Percentiles rank a stretch among this genome's conserved stretches.
phyloP scores from a whole-genome alignment of 495 filamentous ascomycete genomes.

The Penicillium cataractarum region DNA sequence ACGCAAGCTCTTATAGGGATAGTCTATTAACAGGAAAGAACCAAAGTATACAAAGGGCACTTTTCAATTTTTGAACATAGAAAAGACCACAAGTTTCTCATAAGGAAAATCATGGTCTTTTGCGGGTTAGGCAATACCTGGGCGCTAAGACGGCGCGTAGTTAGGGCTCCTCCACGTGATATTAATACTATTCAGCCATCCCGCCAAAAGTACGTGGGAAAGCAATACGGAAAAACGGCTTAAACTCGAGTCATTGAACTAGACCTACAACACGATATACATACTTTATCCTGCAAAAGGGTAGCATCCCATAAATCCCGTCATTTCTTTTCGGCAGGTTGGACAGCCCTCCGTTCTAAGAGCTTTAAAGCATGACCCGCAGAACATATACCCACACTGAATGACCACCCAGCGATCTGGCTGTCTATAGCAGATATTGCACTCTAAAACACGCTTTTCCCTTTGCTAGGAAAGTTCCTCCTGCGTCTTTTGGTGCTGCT shows the following conservation, averaged over 20 bases:
- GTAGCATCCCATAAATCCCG: background rate
- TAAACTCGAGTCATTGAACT: background rate
- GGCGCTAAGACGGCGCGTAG: background rate
- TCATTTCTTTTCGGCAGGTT: background rate
- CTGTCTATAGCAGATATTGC: background rate
- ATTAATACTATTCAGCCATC: background rate
- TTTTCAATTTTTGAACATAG: background rate
- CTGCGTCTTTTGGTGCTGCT: slow-evolving; percentile 11
- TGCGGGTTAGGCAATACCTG: background rate
- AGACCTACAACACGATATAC: background rate
- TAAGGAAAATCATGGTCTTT: background rate
- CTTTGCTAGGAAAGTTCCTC: slow-evolving; percentile 10
- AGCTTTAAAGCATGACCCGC: background rate
- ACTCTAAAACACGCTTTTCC: slow-evolving; percentile 8
- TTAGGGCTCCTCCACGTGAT: background rate
- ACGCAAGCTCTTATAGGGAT: background rate
- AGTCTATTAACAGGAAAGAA: background rate
- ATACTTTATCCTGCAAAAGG: slow-evolving; percentile 1
- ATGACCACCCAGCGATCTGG: slow-evolving; percentile 6
- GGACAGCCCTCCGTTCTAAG: background rate
- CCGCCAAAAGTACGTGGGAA: background rate
- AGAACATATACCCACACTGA: background rate
- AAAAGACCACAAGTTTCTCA: background rate
- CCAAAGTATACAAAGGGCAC: background rate
- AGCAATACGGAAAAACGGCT: background rate